Evolutionary conservation across 1,139 yeast genomes (phyloP), one percentile per base, ranked within the genome.

Genomic region (Suhomyces kunorum): DNA sequence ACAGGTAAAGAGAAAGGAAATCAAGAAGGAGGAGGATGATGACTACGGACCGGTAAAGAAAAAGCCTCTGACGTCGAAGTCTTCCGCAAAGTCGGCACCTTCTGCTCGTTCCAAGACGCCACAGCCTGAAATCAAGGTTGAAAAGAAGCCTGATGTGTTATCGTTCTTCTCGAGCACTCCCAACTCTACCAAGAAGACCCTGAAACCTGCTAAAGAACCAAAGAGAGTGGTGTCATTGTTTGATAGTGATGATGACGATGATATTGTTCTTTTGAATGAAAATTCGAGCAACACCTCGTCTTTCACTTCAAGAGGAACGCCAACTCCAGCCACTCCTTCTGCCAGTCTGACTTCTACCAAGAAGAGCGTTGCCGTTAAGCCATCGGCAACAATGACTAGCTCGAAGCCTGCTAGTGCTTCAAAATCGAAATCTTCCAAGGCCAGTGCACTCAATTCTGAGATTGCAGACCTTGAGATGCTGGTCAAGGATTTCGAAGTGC

Each of bases 201-300:
- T 47, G 11, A 47, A 44, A 30, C 40, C 48, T 6, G 39, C 31
- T 20, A 6, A 34, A 13, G 48, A 44, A 29, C 38, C 42, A 14
- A 43, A 48, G 32, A 38, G 42, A 14, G 35, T 45, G 9, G 36
- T 43, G 16, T 53, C 59, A 6, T 46, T 56, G 16, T 66, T 66
- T 43, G 72, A 66, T 41, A 62, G 68, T 43, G 70, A 64, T 23
- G 70, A 65, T 32, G 70, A 65, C 35, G 65, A 59, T 32, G 43
- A 36, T 12, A 30, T 34, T 2, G 55, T 28, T 47, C 55, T 28
- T 59, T 28, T 20, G 2, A 30, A 15, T 4, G 23, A 13, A 20
- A 20, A 23, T 28, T 11, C 28, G 11, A 34, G 38, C 27, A 29
- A 28, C 12, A 17, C 30, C 5, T 34, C 44, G 8, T 36, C 40